phyloP scores from a whole-genome alignment of 495 filamentous ascomycete species.

The Lophiotrema nucula region DNA sequence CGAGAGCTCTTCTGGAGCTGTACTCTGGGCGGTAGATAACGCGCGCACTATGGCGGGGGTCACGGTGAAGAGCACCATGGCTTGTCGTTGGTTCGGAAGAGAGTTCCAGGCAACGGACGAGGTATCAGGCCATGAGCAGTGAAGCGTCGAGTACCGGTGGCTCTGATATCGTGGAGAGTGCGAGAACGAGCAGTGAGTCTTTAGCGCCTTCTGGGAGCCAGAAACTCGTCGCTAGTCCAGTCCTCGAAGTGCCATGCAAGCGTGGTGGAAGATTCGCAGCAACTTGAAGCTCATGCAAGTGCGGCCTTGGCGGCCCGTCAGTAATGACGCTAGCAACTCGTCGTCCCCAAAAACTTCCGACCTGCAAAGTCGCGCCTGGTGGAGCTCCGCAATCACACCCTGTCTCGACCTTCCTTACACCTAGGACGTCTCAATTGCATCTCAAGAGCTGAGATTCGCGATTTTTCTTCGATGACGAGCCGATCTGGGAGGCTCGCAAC shows the following conservation, averaged over 20 bases:
- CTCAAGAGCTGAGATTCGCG: slow-evolving; percentile 7
- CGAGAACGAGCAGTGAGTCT: no score
- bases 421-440: neutral
- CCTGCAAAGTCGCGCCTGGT: no score
- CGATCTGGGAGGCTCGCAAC: slow-evolving; percentile 24
- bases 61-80: slow-evolving; percentile 78
- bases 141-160: no score
- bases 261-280: no score
- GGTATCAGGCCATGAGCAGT: neutral
- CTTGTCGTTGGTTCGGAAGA: neutral
- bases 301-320: neutral
- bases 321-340: neutral
- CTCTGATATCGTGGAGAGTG: no score
- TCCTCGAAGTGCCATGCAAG: no score
- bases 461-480: slow-evolving; percentile 23
- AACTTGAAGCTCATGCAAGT: no score
- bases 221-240: no score
- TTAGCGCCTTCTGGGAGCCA: no score
- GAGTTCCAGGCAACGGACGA: neutral
- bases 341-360: neutral
- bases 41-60: slow-evolving; percentile 69
- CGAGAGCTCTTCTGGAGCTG: slow-evolving; percentile 11
- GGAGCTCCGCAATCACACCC: neutral
- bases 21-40: slow-evolving; percentile 44
- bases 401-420: neutral